Percentiles rank a stretch among this genome's conserved stretches.
These are phyloP conservation scores for Aureobasidium sp. DNA, from an alignment of 2,329 filamentous ascomycete genomes.

Conservation along the genomic window DNA sequence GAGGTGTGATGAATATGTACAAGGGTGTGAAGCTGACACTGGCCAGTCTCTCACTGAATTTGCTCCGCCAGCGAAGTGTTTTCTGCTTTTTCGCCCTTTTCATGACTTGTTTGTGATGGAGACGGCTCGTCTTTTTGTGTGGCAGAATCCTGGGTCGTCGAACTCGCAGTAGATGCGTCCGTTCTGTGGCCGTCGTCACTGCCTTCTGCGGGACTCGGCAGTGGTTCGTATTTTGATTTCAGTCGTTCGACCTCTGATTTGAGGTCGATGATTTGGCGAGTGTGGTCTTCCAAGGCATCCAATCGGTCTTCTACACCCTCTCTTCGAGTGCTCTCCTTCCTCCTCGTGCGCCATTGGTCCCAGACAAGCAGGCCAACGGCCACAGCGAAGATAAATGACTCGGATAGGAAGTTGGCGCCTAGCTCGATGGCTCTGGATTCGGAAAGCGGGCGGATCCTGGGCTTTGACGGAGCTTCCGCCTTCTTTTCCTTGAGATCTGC, in stretches of 20 bases:
- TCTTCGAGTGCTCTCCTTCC: constrained; percentile 53
- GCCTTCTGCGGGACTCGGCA: neutral
- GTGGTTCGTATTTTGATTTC: constrained; percentile 8
- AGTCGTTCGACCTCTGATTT: constrained; percentile 8
- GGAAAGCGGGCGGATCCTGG: constrained; percentile 56
- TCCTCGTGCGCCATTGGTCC: constrained; percentile 54
- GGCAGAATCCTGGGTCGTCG: neutral
- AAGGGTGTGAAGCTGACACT: neutral
- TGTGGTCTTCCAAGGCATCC: constrained; percentile 44
- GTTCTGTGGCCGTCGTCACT: neutral
- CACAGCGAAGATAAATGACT: constrained; percentile 59
- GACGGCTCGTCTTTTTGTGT: neutral
- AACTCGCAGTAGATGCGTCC: neutral
- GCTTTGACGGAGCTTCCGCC: constrained; percentile 38
- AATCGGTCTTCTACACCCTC: constrained; percentile 56
- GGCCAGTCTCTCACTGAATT: neutral
- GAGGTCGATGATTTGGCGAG: neutral
- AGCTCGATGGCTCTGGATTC: constrained; percentile 63
- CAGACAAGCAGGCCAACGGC: constrained; percentile 56
- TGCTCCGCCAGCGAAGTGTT: neutral
- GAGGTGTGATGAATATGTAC: constrained; percentile 6
- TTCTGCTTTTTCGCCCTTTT: neutral
- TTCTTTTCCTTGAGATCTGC: constrained; percentile 37
- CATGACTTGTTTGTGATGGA: neutral
- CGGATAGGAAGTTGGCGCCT: constrained; percentile 62